Evolutionary conservation across 768 basidiomycete genomes (phyloP), one percentile per base, ranked within the genome.

Genomic region (Macrolepiota fuliginosa): DNA sequence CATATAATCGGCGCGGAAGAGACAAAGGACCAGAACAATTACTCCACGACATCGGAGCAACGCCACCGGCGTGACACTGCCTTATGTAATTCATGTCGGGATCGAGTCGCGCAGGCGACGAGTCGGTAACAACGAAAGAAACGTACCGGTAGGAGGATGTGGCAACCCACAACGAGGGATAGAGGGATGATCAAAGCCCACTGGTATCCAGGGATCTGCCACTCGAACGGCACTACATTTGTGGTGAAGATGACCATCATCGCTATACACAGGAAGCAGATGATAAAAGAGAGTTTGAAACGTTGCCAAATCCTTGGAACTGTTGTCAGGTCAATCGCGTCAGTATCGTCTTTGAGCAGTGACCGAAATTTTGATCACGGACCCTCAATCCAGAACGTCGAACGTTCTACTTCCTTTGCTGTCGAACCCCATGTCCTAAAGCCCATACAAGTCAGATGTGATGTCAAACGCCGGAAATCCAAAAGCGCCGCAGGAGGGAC

Each of bases 381-480:
- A 73, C 77, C 76, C 76, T 96, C 93, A 65, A 92, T 85, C 85
- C 91, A 94, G 79, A 96, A 94, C 61, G 93, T 92, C 1, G 90
- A 91, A 29, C 85, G 81, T 69, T 94, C 89, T 55, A 95, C 91
- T 74, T 92, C 91, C 74, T 96, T 94, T 66, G 76, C 81, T 1
- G 82, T 83, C 29, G 81, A 82, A 29, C 82, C 81, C 82, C 82
- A 83, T 36, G 81, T 82, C 81, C 80, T 82, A 53, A 52, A 17
- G 57, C 52, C 47, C 36, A 61, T 15, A 47, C 22, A 32, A 39
- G 61, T 37, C 47, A 63, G 27, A 50, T 24, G 37, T 13, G 46
- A 64, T 36, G 19, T 17, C n/a, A 47, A 19, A 36, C 17, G 9
- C 19, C 15, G 22, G 11, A 47, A 13, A 22, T 27, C 6, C 39